Conservation (phyloP, 306 rosid genomes). For the Coriaria nepalensis region DNA sequence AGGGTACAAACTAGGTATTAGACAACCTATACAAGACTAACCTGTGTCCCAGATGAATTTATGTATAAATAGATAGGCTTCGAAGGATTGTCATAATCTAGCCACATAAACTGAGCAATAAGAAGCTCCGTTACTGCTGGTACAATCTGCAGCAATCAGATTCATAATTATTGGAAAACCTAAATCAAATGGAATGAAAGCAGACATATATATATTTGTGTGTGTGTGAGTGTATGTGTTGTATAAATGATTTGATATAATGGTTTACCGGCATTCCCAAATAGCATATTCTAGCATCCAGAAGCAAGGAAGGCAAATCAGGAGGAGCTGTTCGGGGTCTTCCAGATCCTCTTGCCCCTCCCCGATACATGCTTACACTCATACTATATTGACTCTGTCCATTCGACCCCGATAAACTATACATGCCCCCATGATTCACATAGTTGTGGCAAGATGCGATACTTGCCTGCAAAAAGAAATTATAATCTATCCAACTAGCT, state of each 20-base stretch:
- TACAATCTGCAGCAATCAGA: slow-evolving; percentile 54
- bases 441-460: slow-evolving; percentile 68
- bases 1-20: neutral
- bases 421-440: slow-evolving; percentile 68
- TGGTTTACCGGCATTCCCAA: slow-evolving; percentile 90
- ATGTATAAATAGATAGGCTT: slow-evolving; percentile 85
- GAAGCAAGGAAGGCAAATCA: slow-evolving; percentile 83
- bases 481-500: slow-evolving; percentile 9
- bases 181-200: neutral
- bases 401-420: slow-evolving; percentile 41
- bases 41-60: slow-evolving; percentile 91
- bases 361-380: slow-evolving; percentile 80
- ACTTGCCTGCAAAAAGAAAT: slow-evolving; percentile 45
- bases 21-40: slow-evolving; percentile 17
- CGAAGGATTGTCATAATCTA: slow-evolving; percentile 69
- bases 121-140: slow-evolving; percentile 94
- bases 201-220: neutral
- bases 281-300: slow-evolving; percentile 78
- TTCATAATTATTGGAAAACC: slow-evolving; percentile 12
- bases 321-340: slow-evolving; percentile 83
- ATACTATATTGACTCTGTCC: slow-evolving; percentile 47
- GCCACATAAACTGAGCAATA: slow-evolving; percentile 84
- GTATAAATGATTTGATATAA: slow-evolving; percentile 3
- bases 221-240: slow-evolving; percentile 4
- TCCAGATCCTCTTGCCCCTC: slow-evolving; percentile 64